Conservation (phyloP, 1,284 basidiomycete genomes). For the Microbotryum saponariae region DNA sequence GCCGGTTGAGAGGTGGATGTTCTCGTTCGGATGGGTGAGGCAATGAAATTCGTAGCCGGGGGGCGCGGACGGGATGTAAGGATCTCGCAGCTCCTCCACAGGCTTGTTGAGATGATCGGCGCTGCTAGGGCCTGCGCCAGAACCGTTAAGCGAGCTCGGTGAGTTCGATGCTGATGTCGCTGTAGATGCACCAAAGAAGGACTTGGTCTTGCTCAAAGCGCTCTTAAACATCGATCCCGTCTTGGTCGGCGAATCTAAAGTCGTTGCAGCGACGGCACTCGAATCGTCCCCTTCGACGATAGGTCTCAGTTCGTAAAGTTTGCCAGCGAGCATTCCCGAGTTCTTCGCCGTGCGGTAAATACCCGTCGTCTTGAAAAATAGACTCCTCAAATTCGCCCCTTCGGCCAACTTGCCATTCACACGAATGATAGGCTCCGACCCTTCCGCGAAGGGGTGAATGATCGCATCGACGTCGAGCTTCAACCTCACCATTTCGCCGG, state of each 20-base stretch:
- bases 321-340: constrained; percentile 6
- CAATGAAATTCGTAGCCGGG: constrained; percentile 14
- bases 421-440: not conserved
- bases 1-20: constrained; percentile 6
- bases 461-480: constrained; percentile 3
- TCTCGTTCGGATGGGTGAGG: not conserved
- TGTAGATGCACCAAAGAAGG: not conserved
- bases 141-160: not conserved
- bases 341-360: constrained; percentile 10
- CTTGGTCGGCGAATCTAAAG: not conserved
- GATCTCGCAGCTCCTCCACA: not conserved
- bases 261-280: not conserved
- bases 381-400: not conserved
- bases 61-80: constrained; percentile 13
- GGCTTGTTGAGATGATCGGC: not conserved
- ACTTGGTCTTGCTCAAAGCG: constrained; percentile 15
- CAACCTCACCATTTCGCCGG: constrained; percentile 31
- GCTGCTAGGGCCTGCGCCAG: not conserved
- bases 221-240: not conserved
- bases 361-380: constrained; percentile 11
- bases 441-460: not conserved
- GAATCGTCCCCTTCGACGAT: not conserved
- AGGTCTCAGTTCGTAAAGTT: constrained; percentile 16
- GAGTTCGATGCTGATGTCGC: not conserved
- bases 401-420: too few species aligned